phyloP scores from a whole-genome alignment of 1,139 yeast species.

The Nakaseomyces delphensis region DNA sequence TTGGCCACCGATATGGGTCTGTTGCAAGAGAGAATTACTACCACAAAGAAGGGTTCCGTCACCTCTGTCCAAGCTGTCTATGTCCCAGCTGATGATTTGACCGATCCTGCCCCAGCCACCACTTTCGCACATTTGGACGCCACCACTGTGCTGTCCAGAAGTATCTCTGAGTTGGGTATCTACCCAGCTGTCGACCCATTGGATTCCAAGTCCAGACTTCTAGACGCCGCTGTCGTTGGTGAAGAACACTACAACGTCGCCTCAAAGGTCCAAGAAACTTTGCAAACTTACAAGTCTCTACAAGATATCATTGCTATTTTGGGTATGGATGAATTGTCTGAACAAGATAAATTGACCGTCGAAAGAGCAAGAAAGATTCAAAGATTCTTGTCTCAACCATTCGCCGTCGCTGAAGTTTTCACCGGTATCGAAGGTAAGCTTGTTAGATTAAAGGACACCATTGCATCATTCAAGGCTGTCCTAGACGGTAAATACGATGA shows the following conservation, averaged over 20 bases:
- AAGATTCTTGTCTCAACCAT: slow-evolving; percentile 99
- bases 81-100: slow-evolving; percentile 99
- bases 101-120: slow-evolving; percentile 99
- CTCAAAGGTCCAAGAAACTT: slow-evolving; percentile 89
- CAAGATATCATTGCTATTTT: slow-evolving; percentile 99
- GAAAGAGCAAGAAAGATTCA: slow-evolving; percentile 99
- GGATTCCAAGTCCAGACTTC: slow-evolving; percentile 98
- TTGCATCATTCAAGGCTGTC: slow-evolving; percentile 91
- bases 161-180: slow-evolving; percentile 99
- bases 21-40: slow-evolving; percentile 99
- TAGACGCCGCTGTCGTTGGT: slow-evolving; percentile 95
- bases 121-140: slow-evolving; percentile 99
- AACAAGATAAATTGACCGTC: slow-evolving; percentile 95
- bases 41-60: slow-evolving; percentile 99
- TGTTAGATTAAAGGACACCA: slow-evolving; percentile 93
- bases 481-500: slow-evolving; percentile 97
- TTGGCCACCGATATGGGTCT: slow-evolving; percentile 99
- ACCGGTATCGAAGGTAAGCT: slow-evolving; percentile 98
- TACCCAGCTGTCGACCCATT: slow-evolving; percentile 99
- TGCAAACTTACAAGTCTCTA: slow-evolving; percentile 98
- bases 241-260: slow-evolving; percentile 98
- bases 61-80: slow-evolving; percentile 99
- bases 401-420: slow-evolving; percentile 99
- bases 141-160: slow-evolving; percentile 98
- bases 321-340: slow-evolving; percentile 99